Percentiles rank a stretch among this genome's conserved stretches.
Conservation (phyloP, 208 protist species). For the Vickermania ingenoplastis region DNA sequence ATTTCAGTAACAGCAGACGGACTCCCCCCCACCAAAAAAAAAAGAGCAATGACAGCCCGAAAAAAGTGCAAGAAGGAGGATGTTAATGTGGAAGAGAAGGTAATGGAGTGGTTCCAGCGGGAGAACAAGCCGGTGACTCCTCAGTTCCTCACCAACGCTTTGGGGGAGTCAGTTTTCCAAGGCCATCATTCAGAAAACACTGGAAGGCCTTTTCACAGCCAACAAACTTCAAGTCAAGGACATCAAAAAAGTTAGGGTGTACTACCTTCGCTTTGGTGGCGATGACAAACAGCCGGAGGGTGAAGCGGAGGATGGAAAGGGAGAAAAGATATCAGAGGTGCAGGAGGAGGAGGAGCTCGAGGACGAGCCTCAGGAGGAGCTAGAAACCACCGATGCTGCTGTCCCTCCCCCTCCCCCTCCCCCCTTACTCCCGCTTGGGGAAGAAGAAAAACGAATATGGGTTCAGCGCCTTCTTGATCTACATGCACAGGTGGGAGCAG, state of each 20-base stretch:
- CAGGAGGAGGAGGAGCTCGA: conserved; percentile 1
- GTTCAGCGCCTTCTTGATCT: too few relatives aligned
- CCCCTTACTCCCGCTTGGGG: background rate
- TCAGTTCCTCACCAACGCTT: conserved; percentile 72
- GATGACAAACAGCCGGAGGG: background rate
- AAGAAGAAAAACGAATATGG: background rate
- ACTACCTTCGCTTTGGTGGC: conserved; percentile 23
- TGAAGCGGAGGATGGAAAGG: background rate
- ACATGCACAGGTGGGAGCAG: too few relatives aligned
- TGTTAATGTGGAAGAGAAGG: conserved; percentile 22
- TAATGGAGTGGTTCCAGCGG: conserved; percentile 77
- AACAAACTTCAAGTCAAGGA: conserved; percentile 61
- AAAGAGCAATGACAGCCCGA: too few relatives aligned
- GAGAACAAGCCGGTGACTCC: conserved; percentile 72
- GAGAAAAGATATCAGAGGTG: background rate
- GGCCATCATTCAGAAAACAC: conserved; percentile 45
- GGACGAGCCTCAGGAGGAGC: background rate
- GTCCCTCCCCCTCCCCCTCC: background rate
- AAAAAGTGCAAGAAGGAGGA: conserved; percentile 42
- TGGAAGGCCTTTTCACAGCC: conserved; percentile 45
- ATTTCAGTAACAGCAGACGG: too few relatives aligned
- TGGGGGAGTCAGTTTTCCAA: conserved; percentile 80
- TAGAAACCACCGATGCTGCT: background rate
- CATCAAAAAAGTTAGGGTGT: conserved; percentile 74
- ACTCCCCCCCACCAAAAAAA: too few relatives aligned